Evolutionary conservation across 306 rosid genomes (phyloP), one percentile per base, ranked within the genome.

Genomic region (Trifolium dubium): DNA sequence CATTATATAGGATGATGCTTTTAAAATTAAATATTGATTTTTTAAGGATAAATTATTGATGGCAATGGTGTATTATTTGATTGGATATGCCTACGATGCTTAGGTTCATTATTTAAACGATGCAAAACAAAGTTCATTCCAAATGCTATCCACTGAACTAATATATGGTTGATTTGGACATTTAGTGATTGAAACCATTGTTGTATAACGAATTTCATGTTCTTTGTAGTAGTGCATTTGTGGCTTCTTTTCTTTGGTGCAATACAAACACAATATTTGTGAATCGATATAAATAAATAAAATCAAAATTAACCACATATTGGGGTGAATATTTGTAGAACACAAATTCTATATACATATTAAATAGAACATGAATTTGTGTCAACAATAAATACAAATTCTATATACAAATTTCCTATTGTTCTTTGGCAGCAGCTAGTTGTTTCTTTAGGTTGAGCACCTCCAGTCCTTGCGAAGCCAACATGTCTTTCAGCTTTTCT

Each of bases 381-480:
- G 15, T 4, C 5, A 5, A 44, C 13, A 44, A 44, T 3, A 44
- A 9, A 40, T 40, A 40, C 10, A 39, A 8, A 39, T 39, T 7
- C 10, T 43, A 43, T 12, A 56, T 41, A 19, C 39, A 39, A 2
- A 67, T 51, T 50, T 66, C 54, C 47, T 72, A 81, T 69, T 66
- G 79, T 6, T 41, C 70, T 64, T 70, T 71, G 8, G 67, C 60
- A 58, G 82, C 74, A 69, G 81, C 71, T n/a, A 88, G 83, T 64
- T 82, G 79, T 77, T 87, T 92, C 89, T 81, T 89, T 6, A 92
- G 88, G 80, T 75, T 64, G 55, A 94, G 85, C 75, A 84, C 85
- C 83, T 94, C 92, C 3, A 74, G 58, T 78, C 79, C 91, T 76
- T 84, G 83, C 0, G 89, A 74, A 59, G 92, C 85, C 76, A 94